Percentiles rank a stretch among this genome's conserved stretches.
phyloP scores from a whole-genome alignment of 2,329 filamentous ascomycete genomes.

The Fusarium sulawesiense region DNA sequence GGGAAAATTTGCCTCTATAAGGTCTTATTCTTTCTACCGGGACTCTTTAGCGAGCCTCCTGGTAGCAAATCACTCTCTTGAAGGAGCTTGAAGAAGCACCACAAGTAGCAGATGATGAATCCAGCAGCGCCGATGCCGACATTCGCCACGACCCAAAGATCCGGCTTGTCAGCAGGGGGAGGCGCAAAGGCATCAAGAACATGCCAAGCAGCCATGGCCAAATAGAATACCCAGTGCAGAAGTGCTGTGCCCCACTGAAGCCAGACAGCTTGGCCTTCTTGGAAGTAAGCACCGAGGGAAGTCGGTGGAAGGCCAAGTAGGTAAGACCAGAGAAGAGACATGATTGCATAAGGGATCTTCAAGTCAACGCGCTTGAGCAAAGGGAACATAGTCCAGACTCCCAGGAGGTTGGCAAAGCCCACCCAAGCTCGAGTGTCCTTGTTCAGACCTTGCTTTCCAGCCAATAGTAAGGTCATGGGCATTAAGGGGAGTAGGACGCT shows the following conservation, averaged over 20 bases:
- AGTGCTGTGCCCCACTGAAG: constrained; percentile 69
- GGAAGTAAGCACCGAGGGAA: constrained; percentile 75
- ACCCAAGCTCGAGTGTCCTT: constrained; percentile 88
- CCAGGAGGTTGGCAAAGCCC: constrained; percentile 92
- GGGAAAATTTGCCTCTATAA: constrained; percentile 15
- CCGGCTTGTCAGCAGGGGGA: constrained; percentile 82
- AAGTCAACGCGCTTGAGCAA: constrained; percentile 87
- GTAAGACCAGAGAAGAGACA: constrained; percentile 91
- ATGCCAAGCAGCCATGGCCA: constrained; percentile 85
- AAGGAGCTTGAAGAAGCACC: constrained; percentile 81
- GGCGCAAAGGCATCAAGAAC: constrained; percentile 73
- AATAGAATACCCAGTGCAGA: constrained; percentile 81
- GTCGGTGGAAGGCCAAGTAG: constrained; percentile 87
- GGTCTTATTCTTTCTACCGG: constrained; percentile 51
- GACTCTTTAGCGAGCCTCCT: constrained; percentile 41
- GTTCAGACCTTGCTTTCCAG: constrained; percentile 79
- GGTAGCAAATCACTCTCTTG: constrained; percentile 67
- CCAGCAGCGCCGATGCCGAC: constrained; percentile 86
- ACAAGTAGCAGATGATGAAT: constrained; percentile 88
- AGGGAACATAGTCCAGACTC: constrained; percentile 93
- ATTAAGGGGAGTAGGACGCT: constrained; percentile 91
- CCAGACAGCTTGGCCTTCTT: constrained; percentile 53
- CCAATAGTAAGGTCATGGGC: constrained; percentile 90
- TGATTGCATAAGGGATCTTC: constrained; percentile 82
- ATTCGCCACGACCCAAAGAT: constrained; percentile 94